These are phyloP conservation scores for Serendipita sp. DNA, from an alignment of 768 basidiomycete genomes.

Conservation along the genomic window DNA sequence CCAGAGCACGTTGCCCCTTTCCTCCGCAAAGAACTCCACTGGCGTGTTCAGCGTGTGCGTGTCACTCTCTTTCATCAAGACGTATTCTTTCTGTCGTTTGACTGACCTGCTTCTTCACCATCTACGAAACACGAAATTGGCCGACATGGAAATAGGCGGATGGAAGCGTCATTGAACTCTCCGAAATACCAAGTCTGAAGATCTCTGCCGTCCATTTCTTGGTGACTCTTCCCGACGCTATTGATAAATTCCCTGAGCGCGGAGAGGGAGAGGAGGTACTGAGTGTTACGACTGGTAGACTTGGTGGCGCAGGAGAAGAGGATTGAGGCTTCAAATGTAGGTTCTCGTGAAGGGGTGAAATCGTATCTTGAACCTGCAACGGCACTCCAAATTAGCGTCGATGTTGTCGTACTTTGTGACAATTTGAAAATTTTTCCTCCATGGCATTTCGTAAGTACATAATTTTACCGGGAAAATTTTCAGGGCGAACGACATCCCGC, in stretches of 20 bases:
- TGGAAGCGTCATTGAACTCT: not conserved
- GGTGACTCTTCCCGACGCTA: not conserved
- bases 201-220: conserved; percentile 1
- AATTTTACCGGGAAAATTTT: too few species aligned
- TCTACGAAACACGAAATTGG: not conserved
- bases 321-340: too few species aligned
- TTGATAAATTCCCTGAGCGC: not conserved
- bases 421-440: too few species aligned
- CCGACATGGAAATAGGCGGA: not conserved
- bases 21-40: conserved; percentile 24
- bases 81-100: not conserved
- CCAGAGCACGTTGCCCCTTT: conserved; percentile 23
- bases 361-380: too few species aligned
- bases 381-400: too few species aligned
- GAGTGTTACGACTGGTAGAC: too few species aligned
- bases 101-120: not conserved
- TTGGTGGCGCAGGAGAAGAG: too few species aligned
- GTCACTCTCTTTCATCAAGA: not conserved
- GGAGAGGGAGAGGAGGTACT: not conserved
- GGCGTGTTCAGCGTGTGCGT: conserved; percentile 27
- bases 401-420: too few species aligned
- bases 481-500: too few species aligned
- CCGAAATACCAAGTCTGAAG: conserved; percentile 7
- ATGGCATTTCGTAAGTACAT: too few species aligned
- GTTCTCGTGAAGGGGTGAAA: too few species aligned